Conservation (phyloP, 2,329 filamentous ascomycete species). For the Arthroderma sp. region DNA sequence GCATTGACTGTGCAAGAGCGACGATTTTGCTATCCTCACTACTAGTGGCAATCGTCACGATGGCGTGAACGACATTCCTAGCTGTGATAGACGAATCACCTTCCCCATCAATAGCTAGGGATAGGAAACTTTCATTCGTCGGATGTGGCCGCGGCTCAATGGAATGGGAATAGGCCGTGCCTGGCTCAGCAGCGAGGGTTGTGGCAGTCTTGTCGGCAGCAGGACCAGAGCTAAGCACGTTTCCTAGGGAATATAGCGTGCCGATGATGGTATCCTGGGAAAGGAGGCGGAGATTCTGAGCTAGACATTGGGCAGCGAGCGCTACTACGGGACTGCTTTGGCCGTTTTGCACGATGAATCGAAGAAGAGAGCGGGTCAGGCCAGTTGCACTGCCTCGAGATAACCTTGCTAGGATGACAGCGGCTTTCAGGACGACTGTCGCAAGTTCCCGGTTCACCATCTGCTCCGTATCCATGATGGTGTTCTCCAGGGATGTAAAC, state of each 20-base stretch:
- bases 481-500: slow-evolving; percentile 74
- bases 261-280: slow-evolving; percentile 92
- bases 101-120: slow-evolving; percentile 59
- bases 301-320: slow-evolving; percentile 73
- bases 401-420: slow-evolving; percentile 68
- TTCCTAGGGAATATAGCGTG: slow-evolving; percentile 90
- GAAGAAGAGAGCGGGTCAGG: slow-evolving; percentile 66
- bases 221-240: slow-evolving; percentile 68
- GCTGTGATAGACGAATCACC: slow-evolving; percentile 69
- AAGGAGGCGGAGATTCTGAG: slow-evolving; percentile 65
- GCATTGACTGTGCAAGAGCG: slow-evolving; percentile 83
- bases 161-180: slow-evolving; percentile 40
- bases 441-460: slow-evolving; percentile 72
- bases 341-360: slow-evolving; percentile 76
- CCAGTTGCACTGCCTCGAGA: slow-evolving; percentile 60
- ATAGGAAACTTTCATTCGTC: slow-evolving; percentile 41
- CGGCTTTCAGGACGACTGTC: slow-evolving; percentile 62
- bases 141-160: slow-evolving; percentile 27
- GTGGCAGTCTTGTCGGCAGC: slow-evolving; percentile 35
- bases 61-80: slow-evolving; percentile 83
- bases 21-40: slow-evolving; percentile 85
- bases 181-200: slow-evolving; percentile 16
- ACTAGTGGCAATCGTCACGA: slow-evolving; percentile 74
- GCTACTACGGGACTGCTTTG: slow-evolving; percentile 57
- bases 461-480: slow-evolving; percentile 63